A percentile compares a stretch with the other conserved stretches of the same genome.
Conservation (phyloP, 164 flowering plant species). For the Stephania cephalantha region DNA sequence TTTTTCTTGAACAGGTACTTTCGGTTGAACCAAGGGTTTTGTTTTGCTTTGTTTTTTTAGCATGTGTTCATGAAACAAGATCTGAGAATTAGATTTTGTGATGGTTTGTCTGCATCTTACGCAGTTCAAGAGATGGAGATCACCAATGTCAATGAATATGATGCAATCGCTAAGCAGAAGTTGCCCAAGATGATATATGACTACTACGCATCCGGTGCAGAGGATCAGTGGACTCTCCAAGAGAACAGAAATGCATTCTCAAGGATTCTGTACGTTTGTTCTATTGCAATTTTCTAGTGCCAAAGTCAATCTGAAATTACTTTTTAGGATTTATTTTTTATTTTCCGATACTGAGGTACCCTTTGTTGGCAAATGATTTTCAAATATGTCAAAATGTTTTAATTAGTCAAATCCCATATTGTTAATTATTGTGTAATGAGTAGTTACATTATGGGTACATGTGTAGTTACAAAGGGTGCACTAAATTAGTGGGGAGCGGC, state of each 20-base stretch:
- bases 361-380: no score
- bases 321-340: background rate
- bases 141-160: slow-evolving; percentile 71
- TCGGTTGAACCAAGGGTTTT: background rate
- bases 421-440: no score
- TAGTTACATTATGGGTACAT: no score
- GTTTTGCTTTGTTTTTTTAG: background rate
- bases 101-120: background rate
- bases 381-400: no score
- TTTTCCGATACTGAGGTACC: no score
- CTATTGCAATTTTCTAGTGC: background rate
- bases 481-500: no score
- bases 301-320: background rate
- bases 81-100: background rate
- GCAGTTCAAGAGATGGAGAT: slow-evolving; percentile 37
- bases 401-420: no score
- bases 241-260: slow-evolving; percentile 82
- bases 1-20: background rate
- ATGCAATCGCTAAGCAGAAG: slow-evolving; percentile 74
- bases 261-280: slow-evolving; percentile 65
- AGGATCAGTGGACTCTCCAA: slow-evolving; percentile 86
- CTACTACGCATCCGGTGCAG: slow-evolving; percentile 96
- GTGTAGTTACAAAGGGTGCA: no score
- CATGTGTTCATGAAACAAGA: background rate
- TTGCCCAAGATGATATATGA: slow-evolving; percentile 90